Evolutionary conservation across 169 alveolate genomes (phyloP).

Genomic region (Cryptosporidium baileyi): DNA sequence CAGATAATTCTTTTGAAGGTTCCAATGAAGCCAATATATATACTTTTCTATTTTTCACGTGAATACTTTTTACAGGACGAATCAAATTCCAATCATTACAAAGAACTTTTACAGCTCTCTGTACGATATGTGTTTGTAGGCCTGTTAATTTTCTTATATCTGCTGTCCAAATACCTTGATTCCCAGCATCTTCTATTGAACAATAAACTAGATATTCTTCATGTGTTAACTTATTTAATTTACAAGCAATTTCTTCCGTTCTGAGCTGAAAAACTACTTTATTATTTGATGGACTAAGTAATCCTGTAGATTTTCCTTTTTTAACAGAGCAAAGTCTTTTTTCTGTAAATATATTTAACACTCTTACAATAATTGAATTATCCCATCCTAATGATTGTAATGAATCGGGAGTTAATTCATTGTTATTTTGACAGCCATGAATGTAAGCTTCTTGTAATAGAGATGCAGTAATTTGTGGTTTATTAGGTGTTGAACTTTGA

Average conservation of each 20-base stretch:
- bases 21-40: constrained; percentile 86
- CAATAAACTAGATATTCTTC: constrained; percentile 87
- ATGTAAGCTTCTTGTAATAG: constrained; percentile 62
- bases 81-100: constrained; percentile 84
- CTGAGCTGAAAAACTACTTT: constrained; percentile 77
- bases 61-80: constrained; percentile 87
- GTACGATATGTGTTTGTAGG: constrained; percentile 86
- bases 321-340: constrained; percentile 75
- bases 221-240: constrained; percentile 81
- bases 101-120: constrained; percentile 83
- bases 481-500: neutral
- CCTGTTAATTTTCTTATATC: constrained; percentile 88
- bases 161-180: constrained; percentile 90
- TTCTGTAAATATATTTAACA: constrained; percentile 73
- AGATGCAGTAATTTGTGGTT: constrained; percentile 39
- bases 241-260: constrained; percentile 81
- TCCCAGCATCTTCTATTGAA: constrained; percentile 89
- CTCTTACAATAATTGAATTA: constrained; percentile 69
- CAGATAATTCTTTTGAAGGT: constrained; percentile 89
- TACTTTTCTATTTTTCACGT: constrained; percentile 87
- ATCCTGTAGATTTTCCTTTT: constrained; percentile 33
- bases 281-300: constrained; percentile 9
- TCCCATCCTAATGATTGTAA: constrained; percentile 61
- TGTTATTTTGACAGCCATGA: constrained; percentile 57
- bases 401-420: constrained; percentile 55